These are phyloP conservation scores for Fusarium caatingaense DNA, from an alignment of 2,329 filamentous ascomycete species.

Conservation along the genomic window DNA sequence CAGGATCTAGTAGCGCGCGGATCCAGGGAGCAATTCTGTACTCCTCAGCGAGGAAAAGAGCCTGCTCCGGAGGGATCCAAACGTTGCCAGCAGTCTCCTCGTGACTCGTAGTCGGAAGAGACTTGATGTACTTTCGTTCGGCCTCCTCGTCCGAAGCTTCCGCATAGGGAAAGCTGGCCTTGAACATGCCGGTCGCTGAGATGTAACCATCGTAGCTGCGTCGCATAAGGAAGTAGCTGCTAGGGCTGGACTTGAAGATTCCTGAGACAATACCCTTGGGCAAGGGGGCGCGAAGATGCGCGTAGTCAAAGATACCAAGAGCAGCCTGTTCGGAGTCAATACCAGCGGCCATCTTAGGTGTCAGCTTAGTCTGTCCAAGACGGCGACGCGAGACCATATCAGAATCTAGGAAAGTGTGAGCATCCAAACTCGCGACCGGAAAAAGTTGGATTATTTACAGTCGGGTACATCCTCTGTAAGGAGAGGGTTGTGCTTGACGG, in stretches of 20 bases:
- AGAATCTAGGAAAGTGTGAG: conserved; percentile 63
- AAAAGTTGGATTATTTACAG: conserved; percentile 59
- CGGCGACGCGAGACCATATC: conserved; percentile 86
- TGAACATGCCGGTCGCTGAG: conserved; percentile 92
- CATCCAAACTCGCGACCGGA: conserved; percentile 22
- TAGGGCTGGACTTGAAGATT: conserved; percentile 89
- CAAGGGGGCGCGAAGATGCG: conserved; percentile 90
- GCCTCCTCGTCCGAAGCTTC: conserved; percentile 76
- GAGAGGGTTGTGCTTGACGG: conserved; percentile 72
- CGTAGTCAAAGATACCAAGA: conserved; percentile 92
- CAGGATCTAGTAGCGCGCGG: conserved; percentile 88
- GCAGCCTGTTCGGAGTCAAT: conserved; percentile 78
- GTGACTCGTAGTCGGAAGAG: conserved; percentile 79
- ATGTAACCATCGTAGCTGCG: conserved; percentile 86
- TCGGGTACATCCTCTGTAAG: conserved; percentile 72
- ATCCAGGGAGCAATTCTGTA: conserved; percentile 91
- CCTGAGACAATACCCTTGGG: conserved; percentile 92
- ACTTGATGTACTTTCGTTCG: conserved; percentile 88
- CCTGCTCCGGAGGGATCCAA: conserved; percentile 89
- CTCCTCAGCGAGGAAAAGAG: conserved; percentile 84
- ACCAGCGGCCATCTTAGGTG: conserved; percentile 81
- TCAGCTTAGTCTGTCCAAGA: conserved; percentile 91
- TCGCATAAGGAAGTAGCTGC: conserved; percentile 97
- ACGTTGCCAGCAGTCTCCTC: conserved; percentile 97
- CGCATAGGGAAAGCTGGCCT: conserved; percentile 86